These are phyloP conservation scores for Lactifluus pinguis DNA, from an alignment of 768 basidiomycete species.

Conservation along the genomic window DNA sequence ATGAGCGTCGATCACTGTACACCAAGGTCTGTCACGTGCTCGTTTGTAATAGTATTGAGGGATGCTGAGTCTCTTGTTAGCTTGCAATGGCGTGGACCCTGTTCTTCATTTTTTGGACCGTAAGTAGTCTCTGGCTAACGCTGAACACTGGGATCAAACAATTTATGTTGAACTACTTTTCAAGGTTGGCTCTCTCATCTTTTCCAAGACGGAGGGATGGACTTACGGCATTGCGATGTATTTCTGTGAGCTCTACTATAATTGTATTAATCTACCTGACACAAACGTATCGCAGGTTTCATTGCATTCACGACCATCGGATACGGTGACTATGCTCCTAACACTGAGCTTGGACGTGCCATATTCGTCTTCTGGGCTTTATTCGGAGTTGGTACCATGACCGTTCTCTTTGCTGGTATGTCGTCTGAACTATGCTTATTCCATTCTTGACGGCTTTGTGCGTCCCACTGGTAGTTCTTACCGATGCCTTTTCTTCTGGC, in stretches of 20 bases:
- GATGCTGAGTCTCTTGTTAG: constrained; percentile 19
- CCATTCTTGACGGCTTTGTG: not conserved
- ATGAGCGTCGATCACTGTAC: constrained; percentile 47
- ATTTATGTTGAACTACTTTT: not conserved
- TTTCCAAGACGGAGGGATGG: constrained; percentile 64
- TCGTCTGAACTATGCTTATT: not conserved
- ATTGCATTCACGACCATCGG: constrained; percentile 68
- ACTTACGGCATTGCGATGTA: constrained; percentile 53
- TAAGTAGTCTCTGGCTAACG: constrained; percentile 25
- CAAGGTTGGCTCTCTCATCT: constrained; percentile 61
- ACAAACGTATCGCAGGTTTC: constrained; percentile 39
- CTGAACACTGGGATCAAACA: not conserved
- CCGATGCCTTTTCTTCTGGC: constrained; percentile 56
- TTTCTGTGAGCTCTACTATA: constrained; percentile 45
- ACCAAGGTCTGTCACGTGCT: constrained; percentile 34
- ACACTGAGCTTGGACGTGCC: constrained; percentile 59
- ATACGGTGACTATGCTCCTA: constrained; percentile 58
- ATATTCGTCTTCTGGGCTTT: constrained; percentile 76
- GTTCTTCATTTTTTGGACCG: constrained; percentile 76
- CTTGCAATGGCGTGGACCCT: constrained; percentile 42
- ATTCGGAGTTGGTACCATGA: constrained; percentile 67
- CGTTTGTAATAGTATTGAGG: too few species aligned
- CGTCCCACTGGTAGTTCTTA: constrained; percentile 36
- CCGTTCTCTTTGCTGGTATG: constrained; percentile 62
- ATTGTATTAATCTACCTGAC: not conserved